Percentiles rank a stretch among this genome's conserved stretches.
phyloP scores from a whole-genome alignment of 345 rosid species.

The Erysimum cheiranthoides region DNA sequence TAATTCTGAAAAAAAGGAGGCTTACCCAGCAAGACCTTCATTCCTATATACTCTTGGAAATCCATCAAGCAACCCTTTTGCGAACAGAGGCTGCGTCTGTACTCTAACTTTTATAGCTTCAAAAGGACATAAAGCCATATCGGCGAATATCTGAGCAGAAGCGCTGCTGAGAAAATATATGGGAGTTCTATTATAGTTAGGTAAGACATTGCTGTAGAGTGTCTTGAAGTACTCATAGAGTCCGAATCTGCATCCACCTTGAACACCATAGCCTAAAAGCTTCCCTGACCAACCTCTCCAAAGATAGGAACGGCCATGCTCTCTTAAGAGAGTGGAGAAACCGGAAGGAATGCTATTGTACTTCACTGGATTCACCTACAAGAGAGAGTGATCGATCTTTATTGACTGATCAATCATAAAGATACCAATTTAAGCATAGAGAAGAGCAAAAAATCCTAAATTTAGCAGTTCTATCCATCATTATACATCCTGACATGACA shows the following conservation, averaged over 20 bases:
- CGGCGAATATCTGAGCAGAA: constrained; percentile 67
- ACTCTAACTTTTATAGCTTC: constrained; percentile 68
- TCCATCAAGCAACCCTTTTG: constrained; percentile 66
- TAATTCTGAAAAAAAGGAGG: neutral
- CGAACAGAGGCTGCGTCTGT: constrained; percentile 65
- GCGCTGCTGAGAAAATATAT: constrained; percentile 73
- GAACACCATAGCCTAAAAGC: constrained; percentile 66
- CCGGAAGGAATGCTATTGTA: constrained; percentile 55
- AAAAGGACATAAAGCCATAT: constrained; percentile 65
- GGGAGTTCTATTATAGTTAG: constrained; percentile 50
- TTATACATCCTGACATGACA: neutral
- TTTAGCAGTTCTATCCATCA: constrained; percentile 14
- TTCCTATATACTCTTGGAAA: constrained; percentile 58
- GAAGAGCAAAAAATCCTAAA: constrained; percentile 8
- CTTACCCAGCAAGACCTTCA: constrained; percentile 64
- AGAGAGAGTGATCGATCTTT: constrained; percentile 22
- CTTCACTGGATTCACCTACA: constrained; percentile 63
- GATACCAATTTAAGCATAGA: neutral
- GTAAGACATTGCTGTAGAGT: constrained; percentile 54
- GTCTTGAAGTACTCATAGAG: constrained; percentile 66
- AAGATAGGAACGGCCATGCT: constrained; percentile 58
- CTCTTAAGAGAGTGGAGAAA: constrained; percentile 55
- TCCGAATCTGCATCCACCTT: constrained; percentile 72
- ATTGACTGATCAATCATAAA: constrained; percentile 10
- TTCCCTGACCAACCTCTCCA: constrained; percentile 75